Base-by-base conservation (phyloP, 2,329 filamentous ascomycete species). In the Xylariaceae sp. region DNA sequence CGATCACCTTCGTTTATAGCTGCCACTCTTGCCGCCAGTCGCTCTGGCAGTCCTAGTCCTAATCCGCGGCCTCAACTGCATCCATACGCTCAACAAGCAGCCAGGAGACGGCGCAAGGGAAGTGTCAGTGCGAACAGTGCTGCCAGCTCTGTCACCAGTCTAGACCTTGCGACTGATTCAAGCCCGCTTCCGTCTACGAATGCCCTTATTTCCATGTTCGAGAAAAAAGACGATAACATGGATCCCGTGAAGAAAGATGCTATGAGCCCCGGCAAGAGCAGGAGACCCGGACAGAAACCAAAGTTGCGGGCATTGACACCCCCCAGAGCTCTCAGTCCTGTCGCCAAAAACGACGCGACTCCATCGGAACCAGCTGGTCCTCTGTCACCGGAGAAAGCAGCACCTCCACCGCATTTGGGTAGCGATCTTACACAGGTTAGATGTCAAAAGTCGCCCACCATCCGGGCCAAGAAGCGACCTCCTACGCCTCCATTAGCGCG, bases 151-250 rank as follows among this genome's bases (percentile, higher is more conserved):
- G 45, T 56, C 3, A 42, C 54, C 18, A 62, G 60, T 41, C 48
- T 60, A 31, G 65, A 67, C 28, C 48, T 64, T 13, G 65, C 42
- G 12, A 57, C 71, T 11, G 78, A 86, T 56, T 75, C 76, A 9
- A 73, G 69, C 1, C 68, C 79, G 4, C 81, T 85, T 37, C 67
- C 76, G 18, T 73, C 83, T 0, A 83, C 83, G 0, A 78, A 71
- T 3, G 76, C 80, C 4, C 67, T 88, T 16, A 82, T 88, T 40
- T 76, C 76, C 30, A 72, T 87, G 65, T 88, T 88, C 50, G 85
- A 89, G 62, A 68, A 72, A 48, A 71, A 66, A 32, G 47, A 43
- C 12, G 50, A 50, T 24, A 42, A 54, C 40, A 48, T 38, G 13
- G 53, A 55, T 30, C 57, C 53, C 13, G 41, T 53, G 16, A 64